These are phyloP conservation scores for Ganoderma meredithae DNA, from an alignment of 1,284 basidiomycete species.

Conservation along the genomic window DNA sequence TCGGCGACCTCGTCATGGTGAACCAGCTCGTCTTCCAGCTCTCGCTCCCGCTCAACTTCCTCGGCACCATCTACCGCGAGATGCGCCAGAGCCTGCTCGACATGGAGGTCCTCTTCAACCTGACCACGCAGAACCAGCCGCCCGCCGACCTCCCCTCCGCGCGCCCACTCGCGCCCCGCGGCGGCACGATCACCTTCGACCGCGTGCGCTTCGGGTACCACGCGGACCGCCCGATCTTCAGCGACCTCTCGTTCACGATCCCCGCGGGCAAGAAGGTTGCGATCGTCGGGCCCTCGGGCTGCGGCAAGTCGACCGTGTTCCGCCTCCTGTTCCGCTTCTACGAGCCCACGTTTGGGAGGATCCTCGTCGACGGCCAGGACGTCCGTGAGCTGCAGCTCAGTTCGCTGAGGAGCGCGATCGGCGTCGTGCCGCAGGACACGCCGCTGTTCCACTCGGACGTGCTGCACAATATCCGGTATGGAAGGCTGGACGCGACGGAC, in stretches of 20 bases:
- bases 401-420: constrained; percentile 80
- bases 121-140: constrained; percentile 85
- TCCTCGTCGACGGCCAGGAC: constrained; percentile 89
- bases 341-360: constrained; percentile 81
- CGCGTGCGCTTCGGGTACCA: constrained; percentile 95
- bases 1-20: constrained; percentile 98
- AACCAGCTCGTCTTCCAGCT: constrained; percentile 99
- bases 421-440: constrained; percentile 98
- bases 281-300: constrained; percentile 95
- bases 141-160: constrained; percentile 77
- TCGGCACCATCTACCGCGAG: constrained; percentile 97
- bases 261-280: constrained; percentile 97
- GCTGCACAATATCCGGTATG: constrained; percentile 95
- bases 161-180: constrained; percentile 72
- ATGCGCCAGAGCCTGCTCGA: constrained; percentile 94
- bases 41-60: constrained; percentile 94
- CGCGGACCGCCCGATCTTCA: constrained; percentile 90
- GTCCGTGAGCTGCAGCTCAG: constrained; percentile 79
- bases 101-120: constrained; percentile 95
- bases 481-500: constrained; percentile 87
- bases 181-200: constrained; percentile 92
- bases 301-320: constrained; percentile 98
- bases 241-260: constrained; percentile 88
- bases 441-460: constrained; percentile 97
- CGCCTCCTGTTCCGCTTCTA: constrained; percentile 97